These are phyloP conservation scores for Fragosphaeria purpurea DNA, from an alignment of 2,329 filamentous ascomycete genomes.

Conservation along the genomic window DNA sequence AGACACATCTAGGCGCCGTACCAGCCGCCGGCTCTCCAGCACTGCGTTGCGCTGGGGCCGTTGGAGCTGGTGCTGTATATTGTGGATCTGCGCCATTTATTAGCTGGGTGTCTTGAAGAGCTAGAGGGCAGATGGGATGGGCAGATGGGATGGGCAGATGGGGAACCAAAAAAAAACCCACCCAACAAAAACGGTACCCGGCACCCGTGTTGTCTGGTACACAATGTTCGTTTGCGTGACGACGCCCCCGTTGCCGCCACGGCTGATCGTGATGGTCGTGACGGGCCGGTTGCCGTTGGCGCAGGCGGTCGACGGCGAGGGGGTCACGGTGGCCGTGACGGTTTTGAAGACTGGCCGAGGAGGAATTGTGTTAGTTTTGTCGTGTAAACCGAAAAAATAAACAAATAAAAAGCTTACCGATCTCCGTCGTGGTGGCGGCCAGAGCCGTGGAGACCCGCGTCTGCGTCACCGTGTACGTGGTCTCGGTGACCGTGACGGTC, in stretches of 20 bases:
- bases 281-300: constrained; percentile 16
- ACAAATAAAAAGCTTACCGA: constrained; percentile 13
- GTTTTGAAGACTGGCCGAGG: constrained; percentile 18
- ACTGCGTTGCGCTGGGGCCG: constrained; percentile 24
- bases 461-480: constrained; percentile 25
- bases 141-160: too few species aligned
- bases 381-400: neutral
- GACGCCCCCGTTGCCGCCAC: constrained; percentile 15
- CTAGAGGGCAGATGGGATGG: neutral
- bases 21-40: constrained; percentile 27
- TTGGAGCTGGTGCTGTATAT: constrained; percentile 24
- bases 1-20: constrained; percentile 13
- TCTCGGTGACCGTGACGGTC: constrained; percentile 28
- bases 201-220: constrained; percentile 24
- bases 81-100: constrained; percentile 19
- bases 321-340: constrained; percentile 20
- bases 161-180: constrained; percentile 14
- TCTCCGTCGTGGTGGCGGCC: constrained; percentile 23
- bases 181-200: constrained; percentile 26
- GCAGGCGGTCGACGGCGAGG: constrained; percentile 25
- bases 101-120: neutral
- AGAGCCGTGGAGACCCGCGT: constrained; percentile 24
- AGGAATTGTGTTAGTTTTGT: neutral
- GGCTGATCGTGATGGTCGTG: constrained; percentile 22
- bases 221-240: constrained; percentile 25